Conservation (phyloP, 106 monocot species). For the Platanthera zijinensis region DNA sequence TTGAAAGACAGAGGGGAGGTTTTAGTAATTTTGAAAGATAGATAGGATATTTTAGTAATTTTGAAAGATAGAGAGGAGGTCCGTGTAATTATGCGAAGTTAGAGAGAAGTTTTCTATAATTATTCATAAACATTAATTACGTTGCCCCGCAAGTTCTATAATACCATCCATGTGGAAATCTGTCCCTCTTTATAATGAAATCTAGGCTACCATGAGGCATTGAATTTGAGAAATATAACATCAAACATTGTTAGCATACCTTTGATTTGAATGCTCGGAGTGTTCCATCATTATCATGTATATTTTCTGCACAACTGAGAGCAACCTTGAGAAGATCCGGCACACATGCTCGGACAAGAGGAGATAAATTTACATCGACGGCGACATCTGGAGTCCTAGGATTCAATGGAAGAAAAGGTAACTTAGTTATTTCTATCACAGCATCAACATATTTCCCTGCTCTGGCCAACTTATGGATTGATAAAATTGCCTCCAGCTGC, state of each 20-base stretch:
- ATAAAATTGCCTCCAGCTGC: constrained; percentile 79
- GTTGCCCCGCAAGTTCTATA: too few relatives aligned
- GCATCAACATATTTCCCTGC: constrained; percentile 72
- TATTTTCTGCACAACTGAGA: constrained; percentile 68
- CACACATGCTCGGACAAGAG: constrained; percentile 77
- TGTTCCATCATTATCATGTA: constrained; percentile 79
- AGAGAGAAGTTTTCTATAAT: too few relatives aligned
- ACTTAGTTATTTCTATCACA: constrained; percentile 66
- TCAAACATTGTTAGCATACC: constrained; percentile 31
- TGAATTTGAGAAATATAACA: neutral
- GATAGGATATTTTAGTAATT: too few relatives aligned
- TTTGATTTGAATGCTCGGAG: constrained; percentile 77
- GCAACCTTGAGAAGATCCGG: constrained; percentile 84
- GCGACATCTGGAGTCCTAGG: constrained; percentile 58
- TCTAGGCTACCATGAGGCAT: neutral
- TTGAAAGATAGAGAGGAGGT: too few relatives aligned
- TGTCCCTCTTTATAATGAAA: neutral
- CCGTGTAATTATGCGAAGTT: too few relatives aligned
- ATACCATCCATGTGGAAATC: neutral
- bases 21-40: too few relatives aligned
- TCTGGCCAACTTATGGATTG: constrained; percentile 65
- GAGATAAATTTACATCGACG: constrained; percentile 55
- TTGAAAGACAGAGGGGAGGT: too few relatives aligned
- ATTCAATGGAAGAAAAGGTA: constrained; percentile 88
- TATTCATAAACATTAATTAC: too few relatives aligned